These are phyloP conservation scores for Ogataea philodendri DNA, from an alignment of 805 yeast species.

Conservation along the genomic window DNA sequence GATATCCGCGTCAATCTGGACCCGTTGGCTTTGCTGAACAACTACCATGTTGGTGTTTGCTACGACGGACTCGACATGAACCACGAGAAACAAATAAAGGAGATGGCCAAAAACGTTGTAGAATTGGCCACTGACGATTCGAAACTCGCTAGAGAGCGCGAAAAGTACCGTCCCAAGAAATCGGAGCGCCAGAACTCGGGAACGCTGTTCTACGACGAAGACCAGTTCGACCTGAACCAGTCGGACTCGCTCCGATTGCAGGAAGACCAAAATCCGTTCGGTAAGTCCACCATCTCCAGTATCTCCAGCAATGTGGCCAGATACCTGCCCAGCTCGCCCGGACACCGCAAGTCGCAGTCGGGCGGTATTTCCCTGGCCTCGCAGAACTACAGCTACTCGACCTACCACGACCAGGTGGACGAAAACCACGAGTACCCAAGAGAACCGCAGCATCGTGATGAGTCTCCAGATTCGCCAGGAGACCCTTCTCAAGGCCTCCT, in stretches of 20 bases:
- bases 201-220: conserved; percentile 20
- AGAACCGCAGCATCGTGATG: background rate
- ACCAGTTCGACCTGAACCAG: conserved; percentile 12
- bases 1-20: conserved; percentile 19
- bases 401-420: conserved; percentile 5
- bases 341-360: conserved; percentile 13
- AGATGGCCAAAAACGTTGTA: conserved; percentile 17
- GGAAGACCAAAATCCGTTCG: conserved; percentile 23
- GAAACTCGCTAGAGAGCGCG: conserved; percentile 18
- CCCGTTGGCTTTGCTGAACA: conserved; percentile 15
- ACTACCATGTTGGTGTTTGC: conserved; percentile 15
- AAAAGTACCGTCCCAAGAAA: conserved; percentile 17
- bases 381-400: conserved; percentile 6
- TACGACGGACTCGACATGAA: conserved; percentile 26
- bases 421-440: background rate
- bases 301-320: conserved; percentile 21
- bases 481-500: conserved; percentile 1
- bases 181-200: conserved; percentile 1
- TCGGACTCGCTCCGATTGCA: conserved; percentile 9
- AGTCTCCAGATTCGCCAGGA: background rate
- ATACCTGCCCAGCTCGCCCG: conserved; percentile 12
- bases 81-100: conserved; percentile 26
- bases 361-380: conserved; percentile 10
- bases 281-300: conserved; percentile 20
- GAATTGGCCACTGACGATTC: conserved; percentile 17